These are phyloP conservation scores for Fabrea salina DNA, from an alignment of 169 alveolate genomes.

Conservation along the genomic window DNA sequence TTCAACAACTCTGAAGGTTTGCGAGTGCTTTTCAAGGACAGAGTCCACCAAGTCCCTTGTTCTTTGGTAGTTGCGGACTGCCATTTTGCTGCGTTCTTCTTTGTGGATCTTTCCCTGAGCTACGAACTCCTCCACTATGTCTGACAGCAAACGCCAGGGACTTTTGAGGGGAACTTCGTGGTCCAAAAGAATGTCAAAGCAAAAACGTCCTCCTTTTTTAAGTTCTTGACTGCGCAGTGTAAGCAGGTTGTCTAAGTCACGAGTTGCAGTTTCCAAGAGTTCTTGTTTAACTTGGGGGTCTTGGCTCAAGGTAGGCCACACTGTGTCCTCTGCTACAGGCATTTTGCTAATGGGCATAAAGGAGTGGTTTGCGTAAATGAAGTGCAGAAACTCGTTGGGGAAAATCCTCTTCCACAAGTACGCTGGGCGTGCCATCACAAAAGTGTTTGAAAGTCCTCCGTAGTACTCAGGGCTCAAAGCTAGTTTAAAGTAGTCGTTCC, in stretches of 20 bases:
- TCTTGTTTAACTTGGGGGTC: background rate
- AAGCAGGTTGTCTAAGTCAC: background rate
- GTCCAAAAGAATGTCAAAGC: background rate
- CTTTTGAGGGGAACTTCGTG: background rate
- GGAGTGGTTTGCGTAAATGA: constrained; percentile 6
- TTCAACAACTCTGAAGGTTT: background rate
- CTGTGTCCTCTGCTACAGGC: background rate
- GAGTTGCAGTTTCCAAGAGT: background rate
- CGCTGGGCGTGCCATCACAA: background rate
- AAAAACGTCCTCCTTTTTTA: background rate
- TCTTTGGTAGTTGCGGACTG: background rate
- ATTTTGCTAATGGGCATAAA: constrained; percentile 9
- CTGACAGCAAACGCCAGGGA: background rate
- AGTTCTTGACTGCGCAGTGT: background rate
- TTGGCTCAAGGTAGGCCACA: constrained; percentile 2
- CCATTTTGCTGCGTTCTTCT: constrained; percentile 1
- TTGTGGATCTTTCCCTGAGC: background rate
- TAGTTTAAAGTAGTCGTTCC: background rate
- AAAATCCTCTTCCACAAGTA: background rate
- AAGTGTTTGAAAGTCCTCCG: background rate
- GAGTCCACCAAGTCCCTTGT: background rate
- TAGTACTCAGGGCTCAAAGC: constrained; percentile 14
- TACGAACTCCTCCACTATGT: background rate
- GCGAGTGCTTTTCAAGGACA: background rate
- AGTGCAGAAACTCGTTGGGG: background rate